These are phyloP conservation scores for Umbelopsis sp. DNA, from an alignment of 371 early-diverging fungal species.

Conservation along the genomic window DNA sequence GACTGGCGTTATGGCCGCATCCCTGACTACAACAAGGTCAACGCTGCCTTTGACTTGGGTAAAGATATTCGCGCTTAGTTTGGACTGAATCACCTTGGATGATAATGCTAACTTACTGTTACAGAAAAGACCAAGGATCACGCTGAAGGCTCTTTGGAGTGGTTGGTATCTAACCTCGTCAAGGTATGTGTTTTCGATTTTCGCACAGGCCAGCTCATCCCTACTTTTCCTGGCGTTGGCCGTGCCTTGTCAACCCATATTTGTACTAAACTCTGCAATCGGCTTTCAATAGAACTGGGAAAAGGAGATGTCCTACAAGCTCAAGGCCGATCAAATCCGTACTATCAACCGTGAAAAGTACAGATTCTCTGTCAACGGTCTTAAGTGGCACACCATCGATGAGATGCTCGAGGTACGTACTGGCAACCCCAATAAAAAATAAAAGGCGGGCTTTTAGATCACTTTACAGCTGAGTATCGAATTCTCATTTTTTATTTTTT, in stretches of 20 bases:
- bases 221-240: neutral
- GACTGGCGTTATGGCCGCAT: slow-evolving; percentile 55
- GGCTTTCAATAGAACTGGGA: slow-evolving; percentile 51
- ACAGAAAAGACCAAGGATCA: slow-evolving; percentile 46
- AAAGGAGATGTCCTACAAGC: slow-evolving; percentile 59
- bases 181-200: slow-evolving; percentile 31
- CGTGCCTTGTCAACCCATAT: neutral
- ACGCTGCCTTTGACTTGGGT: slow-evolving; percentile 49
- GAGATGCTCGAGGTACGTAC: slow-evolving; percentile 49
- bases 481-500: neutral
- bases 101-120: neutral
- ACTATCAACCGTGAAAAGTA: slow-evolving; percentile 51
- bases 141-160: slow-evolving; percentile 48
- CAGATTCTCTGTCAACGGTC: slow-evolving; percentile 53
- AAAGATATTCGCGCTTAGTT: slow-evolving; percentile 1
- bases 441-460: neutral
- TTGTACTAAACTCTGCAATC: neutral
- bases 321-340: slow-evolving; percentile 51
- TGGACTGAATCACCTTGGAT: too few relatives aligned
- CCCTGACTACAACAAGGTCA: slow-evolving; percentile 54
- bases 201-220: slow-evolving; percentile 1
- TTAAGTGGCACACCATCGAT: slow-evolving; percentile 40
- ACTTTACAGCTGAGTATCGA: neutral
- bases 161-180: slow-evolving; percentile 55
- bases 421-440: too few relatives aligned